Base-by-base conservation (phyloP, 306 rosid species). In the Inga leiocalycina region DNA sequence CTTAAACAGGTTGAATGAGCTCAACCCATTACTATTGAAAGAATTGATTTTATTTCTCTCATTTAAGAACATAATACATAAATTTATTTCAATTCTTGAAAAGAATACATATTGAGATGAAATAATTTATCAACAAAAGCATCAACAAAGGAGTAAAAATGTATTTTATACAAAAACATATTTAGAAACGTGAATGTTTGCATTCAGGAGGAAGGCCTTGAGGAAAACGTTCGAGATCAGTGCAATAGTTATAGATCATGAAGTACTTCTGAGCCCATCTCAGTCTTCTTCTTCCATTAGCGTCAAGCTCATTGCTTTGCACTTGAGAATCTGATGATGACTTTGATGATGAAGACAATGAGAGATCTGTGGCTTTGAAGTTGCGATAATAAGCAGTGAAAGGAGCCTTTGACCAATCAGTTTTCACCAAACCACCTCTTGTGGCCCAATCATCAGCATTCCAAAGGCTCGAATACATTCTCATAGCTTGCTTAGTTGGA, bases 401-500 rank as follows among this genome's bases (percentile, higher is more conserved):
- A 17, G 95, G 97, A 45, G 92, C 91, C 67, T 91, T 83, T 17
- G 89, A 81, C 97, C 97, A 93, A 78, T 91, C 89, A 0, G 93
- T 93, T 80, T 93, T 93, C 44, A 88, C 89, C 48, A 91, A 81
- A 71, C 97, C 95, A 34, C 97, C 95, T 84, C 93, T 89, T 3
- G 97, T 93, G 57, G 97, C 97, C 97, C 97, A 91, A 61, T 88
- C 93, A 78, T 92, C 97, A 2, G 93, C 97, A 71, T 87, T 88
- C 97, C 95, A 91, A 0, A 93, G 78, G 75, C 95, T 93, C 0
- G 92, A 87, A 86, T 87, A 85, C 20, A 89, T 44, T 82, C 90
- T 88, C 97, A 93, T 91, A 1, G 95, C 82, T 35, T 93, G 94
- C 74, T 76, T 83, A 83, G 87, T 91, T 69, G 95, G 95, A 75